phyloP scores from a whole-genome alignment of 805 yeast genomes.

The Metschnikowia dekortorum region DNA sequence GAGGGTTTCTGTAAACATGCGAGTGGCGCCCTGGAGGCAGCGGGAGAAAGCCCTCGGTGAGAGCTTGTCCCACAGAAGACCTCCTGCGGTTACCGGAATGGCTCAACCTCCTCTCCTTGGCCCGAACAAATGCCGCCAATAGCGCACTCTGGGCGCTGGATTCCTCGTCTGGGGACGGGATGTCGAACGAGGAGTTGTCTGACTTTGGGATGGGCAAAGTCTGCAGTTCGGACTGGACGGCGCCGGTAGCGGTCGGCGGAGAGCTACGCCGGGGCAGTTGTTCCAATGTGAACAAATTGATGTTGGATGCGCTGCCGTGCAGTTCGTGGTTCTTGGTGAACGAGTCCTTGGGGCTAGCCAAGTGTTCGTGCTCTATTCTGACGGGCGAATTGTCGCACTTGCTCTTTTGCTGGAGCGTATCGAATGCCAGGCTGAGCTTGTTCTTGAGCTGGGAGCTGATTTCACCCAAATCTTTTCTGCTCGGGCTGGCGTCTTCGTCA shows the following conservation, averaged over 20 bases:
- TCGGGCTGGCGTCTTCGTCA: conserved; percentile 23
- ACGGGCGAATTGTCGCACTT: conserved; percentile 12
- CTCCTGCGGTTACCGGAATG: conserved; percentile 10
- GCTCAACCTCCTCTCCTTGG: conserved; percentile 15
- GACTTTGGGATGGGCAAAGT: background rate
- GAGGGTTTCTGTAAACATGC: background rate
- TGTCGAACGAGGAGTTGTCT: background rate
- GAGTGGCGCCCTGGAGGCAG: conserved; percentile 1
- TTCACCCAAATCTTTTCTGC: conserved; percentile 32
- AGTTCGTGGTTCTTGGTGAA: conserved; percentile 21
- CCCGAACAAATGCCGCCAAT: conserved; percentile 34
- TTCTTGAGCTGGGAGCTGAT: conserved; percentile 37
- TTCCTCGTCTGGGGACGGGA: conserved; percentile 36
- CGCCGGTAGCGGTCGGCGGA: background rate
- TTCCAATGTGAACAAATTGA: conserved; percentile 1
- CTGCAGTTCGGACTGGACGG: background rate
- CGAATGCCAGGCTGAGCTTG: conserved; percentile 37
- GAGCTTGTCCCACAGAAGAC: conserved; percentile 8
- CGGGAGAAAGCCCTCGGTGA: conserved; percentile 6
- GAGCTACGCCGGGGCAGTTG: background rate
- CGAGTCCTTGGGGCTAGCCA: conserved; percentile 6
- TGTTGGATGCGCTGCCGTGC: background rate
- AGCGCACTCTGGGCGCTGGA: conserved; percentile 45
- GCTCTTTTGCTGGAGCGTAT: conserved; percentile 30
- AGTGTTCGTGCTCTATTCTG: conserved; percentile 23